Base-by-base conservation (phyloP, 805 yeast species). In the Wickerhamomyces sydowiorum region DNA sequence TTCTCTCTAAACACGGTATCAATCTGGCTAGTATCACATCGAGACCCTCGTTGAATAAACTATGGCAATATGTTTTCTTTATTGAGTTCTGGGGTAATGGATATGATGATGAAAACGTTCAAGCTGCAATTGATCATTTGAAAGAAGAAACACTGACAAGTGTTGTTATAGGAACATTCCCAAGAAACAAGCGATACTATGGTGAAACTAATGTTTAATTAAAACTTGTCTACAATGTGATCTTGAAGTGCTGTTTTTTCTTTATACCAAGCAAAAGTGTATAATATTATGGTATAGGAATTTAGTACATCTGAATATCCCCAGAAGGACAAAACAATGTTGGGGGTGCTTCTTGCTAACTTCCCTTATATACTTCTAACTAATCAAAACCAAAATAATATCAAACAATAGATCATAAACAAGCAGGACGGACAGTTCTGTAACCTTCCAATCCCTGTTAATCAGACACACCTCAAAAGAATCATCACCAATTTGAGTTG, bases 1-100 rank as follows among this genome's bases (percentile, higher is more conserved):
- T 73, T 4, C 76, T 88, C 53, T 76, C 76, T 39, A 57, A 65
- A 14, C 65, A 76, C 51, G 65, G 72, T 18, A 64, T 88, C 44
- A 86, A 84, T 54, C 66, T 89, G 65, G 76, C 80, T 5, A 72
- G 85, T 6, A 86, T 89, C 38, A 76, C 79, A 30, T 82, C 96
- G 4, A 70, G 96, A 51, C 96, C 96, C 0, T 77, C 86, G 5
- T 70, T 75, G 10, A 59, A 70, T 25, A 63, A 69, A 38, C 75
- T 78, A 27, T 89, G 96, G 96, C 82, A 82, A 48, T 86, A 88
- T 53, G 79, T 84, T 3, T 89, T 86, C 62, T 88, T 85, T 53
- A 75, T 85, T 10, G 97, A 89, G 55, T 75, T 79, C 25, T 69
- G 73, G 59, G 78, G 79, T 3, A 55, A 66, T 38, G 47, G 50